Evolutionary conservation across 805 yeast species (phyloP), one percentile per base, ranked within the genome.

Genomic region (Candida krabiensis): DNA sequence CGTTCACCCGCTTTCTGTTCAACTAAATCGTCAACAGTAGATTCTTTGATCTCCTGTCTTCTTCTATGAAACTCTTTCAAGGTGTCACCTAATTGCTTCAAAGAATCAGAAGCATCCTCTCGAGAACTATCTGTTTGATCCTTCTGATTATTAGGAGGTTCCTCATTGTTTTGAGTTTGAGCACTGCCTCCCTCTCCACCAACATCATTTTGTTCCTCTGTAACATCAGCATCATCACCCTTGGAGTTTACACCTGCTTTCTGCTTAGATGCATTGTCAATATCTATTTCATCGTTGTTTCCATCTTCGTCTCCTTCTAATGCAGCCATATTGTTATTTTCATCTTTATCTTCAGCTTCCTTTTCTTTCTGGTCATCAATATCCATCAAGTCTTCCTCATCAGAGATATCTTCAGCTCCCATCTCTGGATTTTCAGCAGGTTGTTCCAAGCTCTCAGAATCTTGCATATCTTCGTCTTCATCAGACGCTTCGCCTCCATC

Each of bases 21-120:
- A 18, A 58, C 66, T 30, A 73, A 67, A 19, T 67, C 67, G 28
- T 78, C 79, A 35, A 75, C 77, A 3, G 74, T 63, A 8, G 86
- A 78, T 47, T 86, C 90, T 48, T 81, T 71, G 44, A 93, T 91
- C 51, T 89, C 96, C 59, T 86, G 88, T 46, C 85, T 80, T 52
- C 96, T 83, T 57, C 87, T 84, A 58, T 91, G 95, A 65, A 85
- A 91, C 56, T 90, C 96, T 52, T 91, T 86, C 65, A 90, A 59
- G 1, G 96, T 78, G 61, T 90, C 97, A 36, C 99, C 98, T 11
- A 93, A 71, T 57, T 89, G 89, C 58, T 86, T 86, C 63, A 91
- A 69, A 0, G 95, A 79, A 52, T 88, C 89, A 40, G 75, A 73
- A 28, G 86, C 88, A 51, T 74, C 73, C 36, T 83, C 82, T 38